phyloP scores from a whole-genome alignment of 495 filamentous ascomycete genomes.

The Neurospora sp. region DNA sequence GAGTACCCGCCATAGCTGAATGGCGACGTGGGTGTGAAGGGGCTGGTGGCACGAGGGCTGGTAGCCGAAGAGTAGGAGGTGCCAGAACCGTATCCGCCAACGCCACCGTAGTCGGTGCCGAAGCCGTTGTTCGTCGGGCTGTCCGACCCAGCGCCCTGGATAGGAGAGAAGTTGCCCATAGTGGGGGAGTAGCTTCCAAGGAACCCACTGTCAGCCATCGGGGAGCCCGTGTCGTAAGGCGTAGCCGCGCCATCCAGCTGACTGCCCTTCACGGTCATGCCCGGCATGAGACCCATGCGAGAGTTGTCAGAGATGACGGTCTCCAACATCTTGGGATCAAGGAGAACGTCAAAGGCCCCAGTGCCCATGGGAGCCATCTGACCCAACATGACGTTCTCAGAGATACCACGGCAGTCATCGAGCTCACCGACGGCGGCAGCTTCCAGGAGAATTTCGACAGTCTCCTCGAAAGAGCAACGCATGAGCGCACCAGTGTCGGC shows the following conservation, averaged over 20 bases:
- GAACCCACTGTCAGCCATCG: slow-evolving; percentile 63
- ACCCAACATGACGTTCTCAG: slow-evolving; percentile 97
- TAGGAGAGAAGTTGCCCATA: slow-evolving; percentile 86
- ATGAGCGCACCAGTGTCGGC: slow-evolving; percentile 96
- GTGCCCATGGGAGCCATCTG: slow-evolving; percentile 95
- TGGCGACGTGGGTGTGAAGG: slow-evolving; percentile 65
- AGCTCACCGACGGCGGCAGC: slow-evolving; percentile 89
- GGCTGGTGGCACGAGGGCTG: slow-evolving; percentile 70
- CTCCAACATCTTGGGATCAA: slow-evolving; percentile 91
- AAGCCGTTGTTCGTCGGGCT: slow-evolving; percentile 57
- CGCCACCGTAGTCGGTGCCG: slow-evolving; percentile 37
- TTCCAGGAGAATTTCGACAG: slow-evolving; percentile 93
- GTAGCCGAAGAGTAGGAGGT: slow-evolving; percentile 48
- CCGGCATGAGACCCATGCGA: slow-evolving; percentile 65
- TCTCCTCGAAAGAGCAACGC: slow-evolving; percentile 99
- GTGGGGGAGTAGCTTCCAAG: slow-evolving; percentile 56
- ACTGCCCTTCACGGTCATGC: slow-evolving; percentile 60
- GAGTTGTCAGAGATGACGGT: slow-evolving; percentile 88
- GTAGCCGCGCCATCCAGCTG: slow-evolving; percentile 79
- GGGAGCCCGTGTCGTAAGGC: slow-evolving; percentile 87
- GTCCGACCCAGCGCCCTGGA: slow-evolving; percentile 65
- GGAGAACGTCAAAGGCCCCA: slow-evolving; percentile 81
- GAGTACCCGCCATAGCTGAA: slow-evolving; percentile 58
- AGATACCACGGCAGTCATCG: slow-evolving; percentile 94
- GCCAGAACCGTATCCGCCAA: slow-evolving; percentile 36